Conservation (phyloP, 208 protist species). For the Leishmania braziliensis region DNA sequence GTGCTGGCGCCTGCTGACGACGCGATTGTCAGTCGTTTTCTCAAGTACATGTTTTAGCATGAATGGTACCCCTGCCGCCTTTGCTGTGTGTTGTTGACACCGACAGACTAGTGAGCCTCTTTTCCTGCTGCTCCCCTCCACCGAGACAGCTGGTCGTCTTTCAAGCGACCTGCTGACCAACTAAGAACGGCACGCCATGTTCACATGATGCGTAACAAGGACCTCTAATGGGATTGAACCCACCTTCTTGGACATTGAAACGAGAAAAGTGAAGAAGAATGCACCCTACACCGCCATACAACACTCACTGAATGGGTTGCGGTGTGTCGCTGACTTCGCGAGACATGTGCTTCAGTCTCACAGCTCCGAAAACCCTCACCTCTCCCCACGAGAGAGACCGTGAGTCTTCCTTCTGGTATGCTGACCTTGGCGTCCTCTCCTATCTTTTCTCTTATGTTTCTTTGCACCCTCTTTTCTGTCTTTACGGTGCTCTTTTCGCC, state of each 20-base stretch:
- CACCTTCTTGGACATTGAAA: background rate
- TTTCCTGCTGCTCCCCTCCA: background rate
- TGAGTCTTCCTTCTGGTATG: background rate
- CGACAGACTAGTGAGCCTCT: background rate
- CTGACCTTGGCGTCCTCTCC: background rate
- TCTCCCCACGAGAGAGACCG: background rate
- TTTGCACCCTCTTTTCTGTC: background rate
- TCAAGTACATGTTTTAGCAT: slow-evolving; percentile 72
- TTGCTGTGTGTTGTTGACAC: background rate
- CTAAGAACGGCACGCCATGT: background rate
- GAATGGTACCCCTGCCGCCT: background rate
- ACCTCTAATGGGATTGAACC: background rate
- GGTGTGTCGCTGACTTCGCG: background rate
- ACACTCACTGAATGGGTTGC: background rate
- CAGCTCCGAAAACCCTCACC: background rate
- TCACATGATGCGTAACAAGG: background rate
- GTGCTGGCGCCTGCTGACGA: slow-evolving; percentile 46
- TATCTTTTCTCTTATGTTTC: background rate
- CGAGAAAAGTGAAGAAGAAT: background rate
- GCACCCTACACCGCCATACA: background rate
- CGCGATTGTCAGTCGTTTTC: slow-evolving; percentile 50
- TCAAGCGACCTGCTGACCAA: background rate
- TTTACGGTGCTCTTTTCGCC: background rate
- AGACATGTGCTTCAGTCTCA: background rate
- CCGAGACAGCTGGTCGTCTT: background rate